phyloP scores from a whole-genome alignment of 805 yeast genomes.

The Torulaspora indica region DNA sequence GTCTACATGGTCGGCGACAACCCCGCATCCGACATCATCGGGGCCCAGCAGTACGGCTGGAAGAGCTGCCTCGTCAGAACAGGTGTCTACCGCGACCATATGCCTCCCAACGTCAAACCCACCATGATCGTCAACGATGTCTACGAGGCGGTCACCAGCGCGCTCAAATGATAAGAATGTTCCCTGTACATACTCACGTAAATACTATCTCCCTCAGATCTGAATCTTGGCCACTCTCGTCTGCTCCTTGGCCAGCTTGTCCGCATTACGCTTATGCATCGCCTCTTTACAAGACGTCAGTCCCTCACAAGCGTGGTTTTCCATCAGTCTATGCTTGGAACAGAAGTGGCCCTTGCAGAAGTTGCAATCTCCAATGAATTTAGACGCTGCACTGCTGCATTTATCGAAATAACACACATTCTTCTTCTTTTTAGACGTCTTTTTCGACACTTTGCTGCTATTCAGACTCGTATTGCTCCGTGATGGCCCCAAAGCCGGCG shows the following conservation, averaged over 20 bases:
- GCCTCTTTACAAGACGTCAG: slow-evolving; percentile 74
- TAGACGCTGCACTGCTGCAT: slow-evolving; percentile 61
- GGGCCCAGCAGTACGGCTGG: slow-evolving; percentile 89
- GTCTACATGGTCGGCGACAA: slow-evolving; percentile 97
- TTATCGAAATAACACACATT: slow-evolving; percentile 48
- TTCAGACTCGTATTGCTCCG: background rate
- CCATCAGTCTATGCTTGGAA: slow-evolving; percentile 79
- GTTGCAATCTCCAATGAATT: slow-evolving; percentile 74
- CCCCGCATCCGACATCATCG: slow-evolving; percentile 86
- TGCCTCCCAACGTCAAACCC: slow-evolving; percentile 44
- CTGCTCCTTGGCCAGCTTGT: slow-evolving; percentile 76
- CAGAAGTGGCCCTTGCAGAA: slow-evolving; percentile 83
- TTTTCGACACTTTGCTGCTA: slow-evolving; percentile 22
- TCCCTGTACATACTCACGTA: slow-evolving; percentile 4
- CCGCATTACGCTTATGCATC: slow-evolving; percentile 79
- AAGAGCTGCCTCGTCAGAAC: slow-evolving; percentile 76
- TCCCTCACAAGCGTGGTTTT: slow-evolving; percentile 77
- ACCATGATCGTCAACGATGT: slow-evolving; percentile 49
- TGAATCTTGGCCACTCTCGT: slow-evolving; percentile 63
- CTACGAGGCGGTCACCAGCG: slow-evolving; percentile 44
- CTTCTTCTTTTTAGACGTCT: slow-evolving; percentile 34
- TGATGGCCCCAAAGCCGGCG: slow-evolving; percentile 1
- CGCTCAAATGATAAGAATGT: slow-evolving; percentile 10
- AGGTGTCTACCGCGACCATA: slow-evolving; percentile 72
- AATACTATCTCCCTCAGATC: slow-evolving; percentile 14